Base-by-base conservation (phyloP, 495 filamentous ascomycete species). In the Penicillium parvum region DNA sequence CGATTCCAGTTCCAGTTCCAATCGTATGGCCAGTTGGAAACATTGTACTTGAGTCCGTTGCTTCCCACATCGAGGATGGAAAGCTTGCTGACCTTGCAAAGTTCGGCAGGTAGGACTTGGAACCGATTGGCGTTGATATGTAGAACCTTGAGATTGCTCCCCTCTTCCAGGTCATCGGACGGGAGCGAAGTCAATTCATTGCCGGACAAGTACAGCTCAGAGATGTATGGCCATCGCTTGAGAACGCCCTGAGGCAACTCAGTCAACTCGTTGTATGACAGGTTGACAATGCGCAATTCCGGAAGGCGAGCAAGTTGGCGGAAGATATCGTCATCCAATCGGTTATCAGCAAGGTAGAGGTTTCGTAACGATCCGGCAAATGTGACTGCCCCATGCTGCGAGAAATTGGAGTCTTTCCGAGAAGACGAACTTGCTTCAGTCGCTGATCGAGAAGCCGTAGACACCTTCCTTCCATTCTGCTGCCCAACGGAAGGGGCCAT, bases 1-100 rank as follows among this genome's bases (percentile, higher is more conserved):
- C 84, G 83, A 48, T 97, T 99, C 77, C 90, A 88, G 61, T 96
- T 97, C 92, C 92, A 99, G 55, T 99, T 99, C 92, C 92, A 99
- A 60, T 99, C 92, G 56, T 99, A 99, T 1, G 94, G 92, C 77
- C 94, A 95, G 57, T 99, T 99, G 18, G 90, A 92, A 23, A 99
- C 90, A 58, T 99, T 99, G 72, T 99, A 99, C 61, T 96, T 99
- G 32, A 99, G 74, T n/a, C 75, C 77, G 54, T 99, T 99, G 72
- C 86, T 96, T 39, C 90, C 90, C 49, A 92, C 91, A 66, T 99
- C 92, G 27, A 99, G 72, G 16, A 95, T 83, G 7, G 90, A 75
- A 18, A 96, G 76, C 64, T 90, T 94, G 60, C 86, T 83, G 12
- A 96, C 88, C 63, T 96, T 90, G 37, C 88, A 92, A 21, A 99